Evolutionary conservation across 768 basidiomycete genomes (phyloP).

Genomic region (Amanita fuliginea): DNA sequence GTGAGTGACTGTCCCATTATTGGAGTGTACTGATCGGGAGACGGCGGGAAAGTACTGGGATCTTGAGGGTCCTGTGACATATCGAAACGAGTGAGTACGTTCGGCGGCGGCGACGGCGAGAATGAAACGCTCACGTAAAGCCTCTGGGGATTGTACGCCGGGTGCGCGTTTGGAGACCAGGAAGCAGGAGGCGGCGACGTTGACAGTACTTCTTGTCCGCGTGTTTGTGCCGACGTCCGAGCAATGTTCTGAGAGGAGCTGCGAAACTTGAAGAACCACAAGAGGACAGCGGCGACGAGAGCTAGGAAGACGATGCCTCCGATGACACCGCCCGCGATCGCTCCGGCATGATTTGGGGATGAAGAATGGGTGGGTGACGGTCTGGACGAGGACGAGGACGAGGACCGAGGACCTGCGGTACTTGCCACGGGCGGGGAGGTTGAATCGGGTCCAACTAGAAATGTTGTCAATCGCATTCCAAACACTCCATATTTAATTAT

Average conservation of each 20-base stretch:
- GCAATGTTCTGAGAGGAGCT: slow-evolving; percentile 11
- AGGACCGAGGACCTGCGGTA: not conserved
- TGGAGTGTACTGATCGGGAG: not conserved
- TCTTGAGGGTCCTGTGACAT: not conserved
- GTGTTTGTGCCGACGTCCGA: not conserved
- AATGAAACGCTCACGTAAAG: not conserved
- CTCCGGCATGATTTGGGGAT: slow-evolving; percentile 30
- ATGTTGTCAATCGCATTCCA: not conserved
- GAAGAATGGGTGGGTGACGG: not conserved
- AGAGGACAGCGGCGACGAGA: slow-evolving; percentile 21
- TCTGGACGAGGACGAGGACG: not conserved
- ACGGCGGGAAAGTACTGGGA: slow-evolving; percentile 1
- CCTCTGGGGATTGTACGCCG: not conserved
- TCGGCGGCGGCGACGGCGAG: not conserved
- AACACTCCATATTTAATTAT: not conserved
- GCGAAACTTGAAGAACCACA: slow-evolving; percentile 29
- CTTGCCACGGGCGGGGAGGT: not conserved
- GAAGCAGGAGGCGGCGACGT: not conserved
- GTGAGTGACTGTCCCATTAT: not conserved
- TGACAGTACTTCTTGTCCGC: not conserved
- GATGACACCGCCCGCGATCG: slow-evolving; percentile 52
- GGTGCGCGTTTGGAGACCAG: not conserved
- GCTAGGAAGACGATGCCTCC: slow-evolving; percentile 38
- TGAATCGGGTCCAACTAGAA: slow-evolving; percentile 1
- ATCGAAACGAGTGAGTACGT: not conserved